phyloP scores from a whole-genome alignment of 495 filamentous ascomycete genomes.

The Apiosordaria backusii region DNA sequence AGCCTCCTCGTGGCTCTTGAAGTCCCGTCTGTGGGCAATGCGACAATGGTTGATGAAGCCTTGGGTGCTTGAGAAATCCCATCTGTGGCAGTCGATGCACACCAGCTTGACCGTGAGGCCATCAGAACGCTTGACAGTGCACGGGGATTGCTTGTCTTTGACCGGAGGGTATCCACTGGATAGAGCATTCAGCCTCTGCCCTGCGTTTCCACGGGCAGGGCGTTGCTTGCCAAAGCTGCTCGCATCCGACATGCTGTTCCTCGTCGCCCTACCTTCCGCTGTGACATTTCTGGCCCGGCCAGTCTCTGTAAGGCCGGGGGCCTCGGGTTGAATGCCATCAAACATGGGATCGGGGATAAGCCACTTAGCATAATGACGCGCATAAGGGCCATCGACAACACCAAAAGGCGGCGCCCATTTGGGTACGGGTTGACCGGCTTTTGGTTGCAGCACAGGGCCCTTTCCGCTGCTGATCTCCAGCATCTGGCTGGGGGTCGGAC shows the following conservation, averaged over 20 bases:
- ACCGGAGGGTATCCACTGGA: slow-evolving; percentile 66
- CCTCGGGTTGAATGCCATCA: slow-evolving; percentile 58
- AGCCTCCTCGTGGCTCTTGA: slow-evolving; percentile 90
- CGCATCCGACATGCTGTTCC: slow-evolving; percentile 63
- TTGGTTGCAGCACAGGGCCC: slow-evolving; percentile 59
- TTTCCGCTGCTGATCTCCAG: slow-evolving; percentile 65
- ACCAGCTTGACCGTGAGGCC: slow-evolving; percentile 68
- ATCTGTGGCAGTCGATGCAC: slow-evolving; percentile 81
- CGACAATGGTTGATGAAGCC: slow-evolving; percentile 98
- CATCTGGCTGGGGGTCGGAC: slow-evolving; percentile 57
- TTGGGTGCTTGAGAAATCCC: slow-evolving; percentile 91
- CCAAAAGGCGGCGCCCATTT: slow-evolving; percentile 77
- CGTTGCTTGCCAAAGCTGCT: slow-evolving; percentile 56
- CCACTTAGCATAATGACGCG: slow-evolving; percentile 92
- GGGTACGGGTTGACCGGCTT: slow-evolving; percentile 57
- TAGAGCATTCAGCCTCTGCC: slow-evolving; percentile 65
- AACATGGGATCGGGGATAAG: slow-evolving; percentile 84
- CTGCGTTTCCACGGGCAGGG: slow-evolving; percentile 54
- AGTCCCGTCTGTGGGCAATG: slow-evolving; percentile 86
- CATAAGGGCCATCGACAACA: slow-evolving; percentile 85
- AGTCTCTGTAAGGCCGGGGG: slow-evolving; percentile 32
- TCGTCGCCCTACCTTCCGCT: slow-evolving; percentile 68
- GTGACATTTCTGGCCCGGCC: slow-evolving; percentile 37
- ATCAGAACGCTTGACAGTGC: slow-evolving; percentile 50
- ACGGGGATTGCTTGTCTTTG: slow-evolving; percentile 60